Evolutionary conservation across 2,329 filamentous ascomycete genomes (phyloP), one percentile per base, ranked within the genome.

Genomic region (Talaromyces islandicus): DNA sequence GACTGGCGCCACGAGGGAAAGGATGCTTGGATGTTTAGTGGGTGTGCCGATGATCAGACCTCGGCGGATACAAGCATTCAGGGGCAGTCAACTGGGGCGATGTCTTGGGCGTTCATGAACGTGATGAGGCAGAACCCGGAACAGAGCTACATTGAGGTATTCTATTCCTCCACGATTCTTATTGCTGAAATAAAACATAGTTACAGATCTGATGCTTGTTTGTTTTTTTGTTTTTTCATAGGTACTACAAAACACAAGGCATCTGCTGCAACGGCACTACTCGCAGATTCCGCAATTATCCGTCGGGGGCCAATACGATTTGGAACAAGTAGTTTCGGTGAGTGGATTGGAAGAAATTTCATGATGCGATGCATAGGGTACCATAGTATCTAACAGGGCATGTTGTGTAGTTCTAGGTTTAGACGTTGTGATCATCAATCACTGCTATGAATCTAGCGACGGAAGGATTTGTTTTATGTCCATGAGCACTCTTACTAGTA

Each of bases 21-120:
- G 65, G 74, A 76, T 62, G 80, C 81, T 0, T 80, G 76, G 5
- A 82, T 83, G 80, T 81, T 81, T 57, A 73, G 69, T 35, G 80
- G 80, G 2, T 83, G 80, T 61, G 71, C 74, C 54, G 80, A 82
- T 65, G 79, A 82, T 54, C 79, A 82, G 67, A 82, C 80, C 1
- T 77, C 72, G 56, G 80, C 80, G 19, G 79, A 81, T 70, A 78
- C 79, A 12, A 71, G 67, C 19, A 82, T 82, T 43, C 66, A 71
- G 12, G 79, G 79, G 0, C 68, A 71, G 53, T 67, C 68, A 56
- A 68, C 68, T 25, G 68, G 67, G 63, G 59, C 59, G 10, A 60
- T 60, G 59, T 60, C 59, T 27, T 60, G 59, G 59, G 59, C 59
- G 27, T 60, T 60, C 32, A 57, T 60, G n/a, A 60, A 54, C 21